Base-by-base conservation (phyloP, 768 basidiomycete genomes). In the Imleria badia region DNA sequence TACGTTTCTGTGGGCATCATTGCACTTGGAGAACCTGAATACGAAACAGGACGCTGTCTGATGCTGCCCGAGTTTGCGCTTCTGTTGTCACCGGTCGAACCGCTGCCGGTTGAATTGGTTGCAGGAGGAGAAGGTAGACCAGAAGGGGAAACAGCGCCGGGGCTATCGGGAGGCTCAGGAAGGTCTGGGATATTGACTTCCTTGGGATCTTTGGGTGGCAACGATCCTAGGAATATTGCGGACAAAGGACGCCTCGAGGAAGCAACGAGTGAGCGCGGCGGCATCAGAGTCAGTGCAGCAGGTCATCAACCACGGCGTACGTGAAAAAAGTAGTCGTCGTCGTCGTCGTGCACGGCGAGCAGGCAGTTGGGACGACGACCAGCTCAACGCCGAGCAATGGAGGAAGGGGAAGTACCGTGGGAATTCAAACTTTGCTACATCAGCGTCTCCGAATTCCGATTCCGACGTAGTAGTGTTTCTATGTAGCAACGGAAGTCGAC, bases 81-180 rank as follows among this genome's bases (percentile, higher is more conserved):
- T 48, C 70, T 74, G 43, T 79, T 79, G 71, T 85, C 85, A 40
- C 84, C 85, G 5, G 82, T 84, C 62, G 87, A 89, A 35, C 87
- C 87, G 68, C 88, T 90, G 33, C 87, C 89, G 2, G 89, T 91
- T 12, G 89, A 91, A 66, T 91, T 91, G 19, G 91, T 89, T 26
- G 88, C 89, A 40, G 91, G 91, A 1, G 91, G 91, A 22, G 89
- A 91, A 2, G 91, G 90, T 6, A 92, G 68, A 7, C 90, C 89
- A 6, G 87, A 89, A 52, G 77, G 67, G 5, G 83, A 78, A 53
- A 77, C 68, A 33, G 77, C 72, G 22, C 73, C 75, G 12, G 86
- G 85, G 57, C 83, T 86, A n/a, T 71, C 69, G 36, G 85, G 83
- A 4, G 85, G 85, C 58, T 84, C 85, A 46, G 87, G 86, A 41